These are phyloP conservation scores for Prunus yedoensis DNA, from an alignment of 331 rosid genomes.

Conservation along the genomic window DNA sequence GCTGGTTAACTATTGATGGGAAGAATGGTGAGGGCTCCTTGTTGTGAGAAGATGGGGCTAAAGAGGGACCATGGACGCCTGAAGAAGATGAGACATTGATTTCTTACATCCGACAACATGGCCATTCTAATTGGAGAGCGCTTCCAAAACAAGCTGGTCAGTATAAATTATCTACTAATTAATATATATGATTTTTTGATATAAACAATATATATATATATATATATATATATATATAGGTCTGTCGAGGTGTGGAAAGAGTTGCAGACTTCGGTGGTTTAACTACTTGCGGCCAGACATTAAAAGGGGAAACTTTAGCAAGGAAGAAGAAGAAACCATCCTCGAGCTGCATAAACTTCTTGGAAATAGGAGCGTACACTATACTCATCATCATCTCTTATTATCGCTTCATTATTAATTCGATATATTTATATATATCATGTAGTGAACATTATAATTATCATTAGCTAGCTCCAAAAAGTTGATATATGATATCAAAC, in stretches of 20 bases:
- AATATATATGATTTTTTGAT: too few relatives aligned
- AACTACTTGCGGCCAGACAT: not conserved
- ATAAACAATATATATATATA: too few relatives aligned
- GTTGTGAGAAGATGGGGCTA: not conserved
- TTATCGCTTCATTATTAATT: too few relatives aligned
- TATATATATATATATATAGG: not conserved
- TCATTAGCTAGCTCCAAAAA: too few relatives aligned
- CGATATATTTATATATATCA: too few relatives aligned
- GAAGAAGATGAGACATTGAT: not conserved
- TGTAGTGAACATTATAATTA: too few relatives aligned
- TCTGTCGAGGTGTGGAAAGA: not conserved
- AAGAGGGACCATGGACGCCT: not conserved
- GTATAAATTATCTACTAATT: not conserved
- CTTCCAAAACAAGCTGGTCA: not conserved
- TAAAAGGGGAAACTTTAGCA: not conserved
- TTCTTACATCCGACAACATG: not conserved
- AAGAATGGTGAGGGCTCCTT: not conserved
- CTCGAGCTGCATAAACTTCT: not conserved
- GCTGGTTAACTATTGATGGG: not conserved
- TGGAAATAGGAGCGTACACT: not conserved
- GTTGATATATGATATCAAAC: too few relatives aligned
- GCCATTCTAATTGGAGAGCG: not conserved
- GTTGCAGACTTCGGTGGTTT: not conserved
- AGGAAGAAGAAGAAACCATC: not conserved
- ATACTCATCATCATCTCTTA: too few relatives aligned